Evolutionary conservation across 2,329 filamentous ascomycete genomes (phyloP).

Genomic region (Falciphora oryzae): DNA sequence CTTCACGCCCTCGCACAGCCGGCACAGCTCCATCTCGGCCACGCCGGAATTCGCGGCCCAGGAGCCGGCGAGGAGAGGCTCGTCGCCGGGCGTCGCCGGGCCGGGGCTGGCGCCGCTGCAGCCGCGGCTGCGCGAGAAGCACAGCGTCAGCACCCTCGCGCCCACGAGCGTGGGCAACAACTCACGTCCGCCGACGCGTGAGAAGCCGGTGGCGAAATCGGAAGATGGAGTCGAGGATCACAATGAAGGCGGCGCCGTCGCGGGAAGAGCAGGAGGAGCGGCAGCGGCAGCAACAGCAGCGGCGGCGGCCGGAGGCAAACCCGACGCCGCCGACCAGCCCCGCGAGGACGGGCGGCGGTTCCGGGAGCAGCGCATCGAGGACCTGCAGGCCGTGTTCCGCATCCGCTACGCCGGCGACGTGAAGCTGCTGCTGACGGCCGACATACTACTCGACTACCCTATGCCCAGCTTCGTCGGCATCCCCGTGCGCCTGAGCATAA

Average conservation of each 20-base stretch:
- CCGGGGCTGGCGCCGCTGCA: conserved; percentile 8
- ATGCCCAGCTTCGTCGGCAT: conserved; percentile 98
- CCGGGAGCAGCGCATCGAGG: conserved; percentile 72
- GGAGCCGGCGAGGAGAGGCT: background rate
- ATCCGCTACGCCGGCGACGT: conserved; percentile 87
- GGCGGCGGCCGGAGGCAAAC: conserved; percentile 21
- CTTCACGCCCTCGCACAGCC: conserved; percentile 21
- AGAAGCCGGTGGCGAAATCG: conserved; percentile 35
- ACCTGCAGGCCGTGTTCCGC: conserved; percentile 88
- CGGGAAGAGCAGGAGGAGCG: conserved; percentile 19
- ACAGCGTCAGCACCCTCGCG: conserved; percentile 57
- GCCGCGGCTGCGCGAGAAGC: conserved; percentile 46
- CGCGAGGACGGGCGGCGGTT: conserved; percentile 21
- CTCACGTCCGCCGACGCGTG: conserved; percentile 53
- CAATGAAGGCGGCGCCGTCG: conserved; percentile 11
- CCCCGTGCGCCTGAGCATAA: conserved; percentile 90
- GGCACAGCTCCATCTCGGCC: conserved; percentile 23
- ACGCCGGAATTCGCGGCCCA: conserved; percentile 21
- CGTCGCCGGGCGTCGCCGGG: conserved; percentile 16
- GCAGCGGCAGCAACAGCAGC: conserved; percentile 33
- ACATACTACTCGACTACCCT: conserved; percentile 94
- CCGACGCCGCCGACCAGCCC: conserved; percentile 18
- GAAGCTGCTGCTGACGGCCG: conserved; percentile 81
- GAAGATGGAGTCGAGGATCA: conserved; percentile 18
- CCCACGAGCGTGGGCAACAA: conserved; percentile 45